Base-by-base conservation (phyloP, 1,284 basidiomycete genomes). In the Anthracocystis walkeri region DNA sequence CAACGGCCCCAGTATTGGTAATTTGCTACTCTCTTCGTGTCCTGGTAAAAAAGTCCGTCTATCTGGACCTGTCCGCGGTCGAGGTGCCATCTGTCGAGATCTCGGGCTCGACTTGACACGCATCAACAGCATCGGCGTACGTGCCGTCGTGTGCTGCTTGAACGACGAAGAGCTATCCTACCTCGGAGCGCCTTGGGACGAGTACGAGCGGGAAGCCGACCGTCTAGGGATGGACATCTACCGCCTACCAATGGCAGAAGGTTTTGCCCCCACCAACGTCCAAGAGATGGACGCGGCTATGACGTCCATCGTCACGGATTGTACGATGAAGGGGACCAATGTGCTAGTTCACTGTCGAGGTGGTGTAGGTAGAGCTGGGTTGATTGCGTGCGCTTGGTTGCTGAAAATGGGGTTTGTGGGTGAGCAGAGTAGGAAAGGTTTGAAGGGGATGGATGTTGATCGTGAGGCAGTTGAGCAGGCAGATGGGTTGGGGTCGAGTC, bases 41-140 rank as follows among this genome's bases (percentile, higher is more conserved):
- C 96, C 96, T 0, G 96, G 96, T 8, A 99, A 98, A 86, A 95
- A 97, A 88, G 92, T 99, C 11, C 90, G 96, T 42, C 88, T 99
- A 61, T 88, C 84, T 2, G 93, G 93, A 1, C 92, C 92, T 18
- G 89, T 91, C 20, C 92, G 90, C 82, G 94, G 94, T 3, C 89
- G 95, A 21, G 90, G 90, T 33, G 91, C 92, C 0, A 92, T 99
- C 31, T 94, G 92, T 82, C 89, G 96, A 64, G 92, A 96, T 82
- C 86, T 98, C 0, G 87, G 88, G 12, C 87, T 89, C 18, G 96
- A 99, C 86, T 85, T 99, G 46, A 87, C 86, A 48, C 89, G 95
- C 54, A 93, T 96, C 83, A 91, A 89, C 78, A 87, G 89, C 25
- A 86, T 92, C 27, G 93, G 93, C 4, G 91, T 93, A 0, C 89